These are phyloP conservation scores for Globisporangium nunn DNA, from an alignment of 352 stramenopile genomes.

Conservation along the genomic window DNA sequence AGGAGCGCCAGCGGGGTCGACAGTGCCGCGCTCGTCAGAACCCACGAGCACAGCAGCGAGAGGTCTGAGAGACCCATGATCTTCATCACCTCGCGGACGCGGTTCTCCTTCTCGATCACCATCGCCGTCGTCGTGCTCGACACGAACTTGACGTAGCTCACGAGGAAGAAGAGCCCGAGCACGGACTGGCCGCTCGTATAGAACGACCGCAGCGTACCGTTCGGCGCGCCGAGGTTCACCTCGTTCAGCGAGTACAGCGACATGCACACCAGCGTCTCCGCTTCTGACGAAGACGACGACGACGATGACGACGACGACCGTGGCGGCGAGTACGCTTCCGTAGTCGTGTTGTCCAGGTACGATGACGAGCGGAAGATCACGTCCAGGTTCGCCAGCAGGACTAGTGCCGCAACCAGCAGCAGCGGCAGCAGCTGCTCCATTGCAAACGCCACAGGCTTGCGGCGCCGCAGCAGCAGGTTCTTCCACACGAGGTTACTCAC, in stretches of 20 bases:
- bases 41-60: constrained; percentile 59
- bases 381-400: too few species aligned
- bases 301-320: too few species aligned
- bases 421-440: too few species aligned
- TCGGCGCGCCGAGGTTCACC: constrained; percentile 26
- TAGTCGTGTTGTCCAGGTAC: too few species aligned
- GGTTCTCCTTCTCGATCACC: constrained; percentile 77
- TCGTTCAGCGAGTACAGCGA: constrained; percentile 13
- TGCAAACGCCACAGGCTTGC: too few species aligned
- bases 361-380: too few species aligned
- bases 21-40: constrained; percentile 35
- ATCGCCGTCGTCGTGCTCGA: constrained; percentile 61
- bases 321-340: too few species aligned
- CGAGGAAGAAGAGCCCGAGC: constrained; percentile 47
- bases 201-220: constrained; percentile 44
- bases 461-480: too few species aligned
- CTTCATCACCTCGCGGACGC: constrained; percentile 76
- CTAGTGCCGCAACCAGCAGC: too few species aligned
- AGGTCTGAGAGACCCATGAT: constrained; percentile 72
- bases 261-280: too few species aligned
- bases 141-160: constrained; percentile 54
- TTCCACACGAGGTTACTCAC: too few species aligned
- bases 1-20: constrained; percentile 39
- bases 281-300: too few species aligned
- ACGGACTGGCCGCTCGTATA: constrained; percentile 58